Evolutionary conservation across 139 green algal species (phyloP).

Genomic region (Mesostigma viride): DNA sequence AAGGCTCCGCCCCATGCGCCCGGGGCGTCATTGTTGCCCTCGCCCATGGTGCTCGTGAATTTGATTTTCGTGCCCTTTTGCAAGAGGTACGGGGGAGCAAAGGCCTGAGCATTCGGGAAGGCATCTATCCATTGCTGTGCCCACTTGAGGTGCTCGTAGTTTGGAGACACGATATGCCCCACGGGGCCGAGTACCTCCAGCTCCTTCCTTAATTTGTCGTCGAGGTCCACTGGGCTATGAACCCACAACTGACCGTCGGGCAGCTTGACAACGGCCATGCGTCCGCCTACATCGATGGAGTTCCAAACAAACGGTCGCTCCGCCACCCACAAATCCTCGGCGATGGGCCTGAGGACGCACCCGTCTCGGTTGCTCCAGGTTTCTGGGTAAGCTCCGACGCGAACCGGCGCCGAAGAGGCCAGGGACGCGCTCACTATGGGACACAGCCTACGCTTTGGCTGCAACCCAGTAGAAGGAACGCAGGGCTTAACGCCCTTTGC

Average conservation of each 20-base stretch:
- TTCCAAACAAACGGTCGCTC: constrained; percentile 49
- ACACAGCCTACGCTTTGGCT: too few species aligned
- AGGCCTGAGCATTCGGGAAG: constrained; percentile 38
- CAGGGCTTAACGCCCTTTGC: too few species aligned
- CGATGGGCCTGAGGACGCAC: too few species aligned
- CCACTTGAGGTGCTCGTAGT: constrained; percentile 47
- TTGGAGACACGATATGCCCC: constrained; percentile 47
- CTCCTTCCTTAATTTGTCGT: constrained; percentile 26
- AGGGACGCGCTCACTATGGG: too few species aligned
- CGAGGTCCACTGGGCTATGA: constrained; percentile 45
- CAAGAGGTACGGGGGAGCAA: constrained; percentile 36
- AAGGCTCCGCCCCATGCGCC: constrained; percentile 39
- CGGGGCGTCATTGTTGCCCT: constrained; percentile 10
- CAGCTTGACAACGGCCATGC: constrained; percentile 34
- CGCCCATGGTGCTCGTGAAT: constrained; percentile 27
- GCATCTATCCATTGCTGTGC: constrained; percentile 42
- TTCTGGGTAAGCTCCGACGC: too few species aligned
- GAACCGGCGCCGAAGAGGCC: too few species aligned
- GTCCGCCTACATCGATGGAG: constrained; percentile 43
- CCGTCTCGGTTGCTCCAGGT: too few species aligned
- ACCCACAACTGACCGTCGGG: constrained; percentile 44
- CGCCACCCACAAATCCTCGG: constrained; percentile 15
- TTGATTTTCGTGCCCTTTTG: constrained; percentile 28
- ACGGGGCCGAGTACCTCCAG: constrained; percentile 39
- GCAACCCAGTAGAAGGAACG: too few species aligned